Percentiles rank a stretch among this genome's conserved stretches.
Evolutionary conservation across 2,329 filamentous ascomycete species (phyloP).

Genomic region (Aspergillus sp.): DNA sequence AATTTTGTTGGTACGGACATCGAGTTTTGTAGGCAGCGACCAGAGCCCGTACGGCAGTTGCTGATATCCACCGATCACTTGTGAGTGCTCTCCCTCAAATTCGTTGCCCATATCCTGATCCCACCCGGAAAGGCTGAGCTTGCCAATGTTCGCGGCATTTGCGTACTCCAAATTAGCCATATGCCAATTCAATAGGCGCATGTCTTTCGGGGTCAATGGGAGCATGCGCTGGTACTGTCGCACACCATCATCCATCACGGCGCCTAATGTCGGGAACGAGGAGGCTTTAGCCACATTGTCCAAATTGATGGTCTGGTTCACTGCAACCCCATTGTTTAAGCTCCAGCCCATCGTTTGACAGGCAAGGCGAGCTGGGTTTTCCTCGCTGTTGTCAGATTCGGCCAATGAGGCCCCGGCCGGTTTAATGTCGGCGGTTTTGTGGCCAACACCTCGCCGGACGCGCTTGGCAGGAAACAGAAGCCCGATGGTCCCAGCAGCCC

Average conservation of each 20-base stretch:
- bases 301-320: slow-evolving; percentile 70
- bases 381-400: slow-evolving; percentile 66
- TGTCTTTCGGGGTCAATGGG: slow-evolving; percentile 80
- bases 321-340: slow-evolving; percentile 64
- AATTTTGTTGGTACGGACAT: slow-evolving; percentile 71
- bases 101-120: slow-evolving; percentile 98
- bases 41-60: slow-evolving; percentile 86
- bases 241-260: slow-evolving; percentile 90
- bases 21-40: slow-evolving; percentile 72
- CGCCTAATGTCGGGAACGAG: slow-evolving; percentile 73
- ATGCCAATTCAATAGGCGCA: slow-evolving; percentile 95
- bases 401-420: slow-evolving; percentile 48
- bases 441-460: slow-evolving; percentile 48
- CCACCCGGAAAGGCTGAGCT: slow-evolving; percentile 87
- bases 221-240: slow-evolving; percentile 82
- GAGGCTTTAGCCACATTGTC: slow-evolving; percentile 64
- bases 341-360: slow-evolving; percentile 82
- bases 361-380: slow-evolving; percentile 73
- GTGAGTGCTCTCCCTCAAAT: slow-evolving; percentile 91
- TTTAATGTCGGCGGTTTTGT: slow-evolving; percentile 55
- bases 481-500: slow-evolving; percentile 58
- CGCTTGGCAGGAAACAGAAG: slow-evolving; percentile 46
- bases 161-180: slow-evolving; percentile 98
- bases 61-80: slow-evolving; percentile 92
- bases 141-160: slow-evolving; percentile 84